phyloP scores from a whole-genome alignment of 2,329 filamentous ascomycete genomes.

The Lasiodiplodia theobromae region DNA sequence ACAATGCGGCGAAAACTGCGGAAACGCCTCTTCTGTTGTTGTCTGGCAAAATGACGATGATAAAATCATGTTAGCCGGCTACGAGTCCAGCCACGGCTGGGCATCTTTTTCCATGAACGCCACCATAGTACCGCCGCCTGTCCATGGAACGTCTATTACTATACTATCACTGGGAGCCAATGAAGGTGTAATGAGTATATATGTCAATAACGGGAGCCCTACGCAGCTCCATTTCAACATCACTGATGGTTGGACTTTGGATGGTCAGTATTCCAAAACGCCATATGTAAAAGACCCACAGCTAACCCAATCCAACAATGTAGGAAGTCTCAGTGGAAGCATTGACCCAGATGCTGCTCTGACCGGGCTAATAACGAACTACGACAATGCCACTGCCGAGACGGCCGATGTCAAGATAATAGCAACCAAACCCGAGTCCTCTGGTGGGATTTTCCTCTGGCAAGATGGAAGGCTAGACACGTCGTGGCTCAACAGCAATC shows the following conservation, averaged over 20 bases:
- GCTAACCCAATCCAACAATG: not conserved
- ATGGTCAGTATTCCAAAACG: not conserved
- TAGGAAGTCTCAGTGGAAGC: constrained; percentile 1
- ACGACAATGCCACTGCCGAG: constrained; percentile 3
- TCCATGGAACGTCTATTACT: constrained; percentile 1
- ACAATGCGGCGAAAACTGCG: constrained; percentile 7
- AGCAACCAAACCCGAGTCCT: not conserved
- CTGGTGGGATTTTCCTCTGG: constrained; percentile 14
- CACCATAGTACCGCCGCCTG: not conserved
- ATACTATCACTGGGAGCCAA: constrained; percentile 7
- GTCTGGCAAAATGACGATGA: constrained; percentile 6
- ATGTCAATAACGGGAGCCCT: constrained; percentile 15
- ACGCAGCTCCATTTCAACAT: constrained; percentile 20
- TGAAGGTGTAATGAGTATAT: constrained; percentile 21
- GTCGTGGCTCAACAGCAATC: constrained; percentile 18
- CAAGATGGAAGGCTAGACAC: constrained; percentile 1
- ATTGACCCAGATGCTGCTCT: not conserved
- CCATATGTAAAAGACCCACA: not conserved
- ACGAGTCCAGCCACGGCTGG: not conserved
- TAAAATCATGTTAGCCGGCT: constrained; percentile 8
- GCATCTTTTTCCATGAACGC: constrained; percentile 6
- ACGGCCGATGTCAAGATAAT: constrained; percentile 11
- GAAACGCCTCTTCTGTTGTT: constrained; percentile 11
- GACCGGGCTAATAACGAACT: constrained; percentile 14
- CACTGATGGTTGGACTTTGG: constrained; percentile 9